Base-by-base conservation (phyloP, 2,329 filamentous ascomycete genomes). In the Phyllosticta citrichinensis region DNA sequence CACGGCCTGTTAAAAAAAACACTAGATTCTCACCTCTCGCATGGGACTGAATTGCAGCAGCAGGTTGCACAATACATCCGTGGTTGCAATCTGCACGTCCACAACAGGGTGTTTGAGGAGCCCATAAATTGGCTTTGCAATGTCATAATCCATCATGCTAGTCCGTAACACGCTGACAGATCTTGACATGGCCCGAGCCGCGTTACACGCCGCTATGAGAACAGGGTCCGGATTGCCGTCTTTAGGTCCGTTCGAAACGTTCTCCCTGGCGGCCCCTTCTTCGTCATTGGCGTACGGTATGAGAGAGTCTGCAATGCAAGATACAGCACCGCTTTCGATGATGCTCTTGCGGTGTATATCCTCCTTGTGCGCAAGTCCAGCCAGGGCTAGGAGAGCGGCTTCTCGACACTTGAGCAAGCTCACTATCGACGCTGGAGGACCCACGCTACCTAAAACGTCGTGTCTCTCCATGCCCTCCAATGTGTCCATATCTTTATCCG, bases 31-130 rank as follows among this genome's bases (percentile, higher is more conserved):
- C 73, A 93, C 90, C 71, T 91, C 86, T 73, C 90, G 87, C 84
- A 97, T 91, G 0, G 94, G 92, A 69, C 92, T 97, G 67, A 95
- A 89, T 64, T 96, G 90, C 55, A 91, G 80, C 5, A 96, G 83
- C 56, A 99, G 75, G 71, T 99, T 99, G 67, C 87, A 91, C 50
- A 95, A 83, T 6, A 88, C 87, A 40, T 88, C 87, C 0, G 91
- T 95, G 5, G 93, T 91, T 56, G 91, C 91, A 69, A 94, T 87
- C 70, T 92, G 88, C 4, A 97, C 86, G 58, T 93, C 86, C 33
- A 90, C 76, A 66, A 94, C 84, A 6, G 81, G 80, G 72, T 94
- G 88, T 62, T 81, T 84, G 65, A 97, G 79, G 54, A 97, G 83
- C 30, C 80, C 79, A 66, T 92, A 87, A 8, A 96, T 77, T 3